phyloP scores from a whole-genome alignment of 345 rosid species.

The Populus tremula region DNA sequence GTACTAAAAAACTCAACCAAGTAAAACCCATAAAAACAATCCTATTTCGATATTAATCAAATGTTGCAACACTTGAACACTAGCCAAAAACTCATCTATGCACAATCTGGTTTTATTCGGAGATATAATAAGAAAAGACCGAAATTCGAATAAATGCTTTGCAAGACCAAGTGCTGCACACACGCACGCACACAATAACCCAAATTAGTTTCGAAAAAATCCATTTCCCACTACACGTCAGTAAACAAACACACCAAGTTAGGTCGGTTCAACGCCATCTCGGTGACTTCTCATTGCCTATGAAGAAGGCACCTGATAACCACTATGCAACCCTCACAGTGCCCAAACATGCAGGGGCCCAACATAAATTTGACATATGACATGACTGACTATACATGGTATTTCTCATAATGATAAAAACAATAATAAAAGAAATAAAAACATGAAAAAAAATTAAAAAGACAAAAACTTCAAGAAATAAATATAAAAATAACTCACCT shows the following conservation, averaged over 20 bases:
- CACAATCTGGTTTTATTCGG: background rate
- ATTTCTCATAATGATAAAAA: background rate
- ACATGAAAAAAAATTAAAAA: background rate
- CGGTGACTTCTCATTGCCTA: background rate
- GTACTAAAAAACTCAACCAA: background rate
- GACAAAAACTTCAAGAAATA: background rate
- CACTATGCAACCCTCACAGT: background rate
- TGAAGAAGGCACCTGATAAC: background rate
- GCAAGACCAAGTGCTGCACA: background rate
- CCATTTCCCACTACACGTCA: background rate
- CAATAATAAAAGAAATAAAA: background rate
- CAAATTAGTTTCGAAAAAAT: background rate
- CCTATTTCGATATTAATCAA: no score
- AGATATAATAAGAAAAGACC: background rate
- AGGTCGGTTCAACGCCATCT: background rate
- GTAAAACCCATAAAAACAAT: background rate
- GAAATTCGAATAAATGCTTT: background rate
- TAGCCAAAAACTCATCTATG: background rate
- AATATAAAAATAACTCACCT: slow-evolving; percentile 37
- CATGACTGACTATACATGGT: background rate
- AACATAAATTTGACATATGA: background rate
- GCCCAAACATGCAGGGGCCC: background rate
- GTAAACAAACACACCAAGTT: background rate
- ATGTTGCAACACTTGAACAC: background rate
- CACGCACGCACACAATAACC: background rate